Percentiles rank a stretch among this genome's conserved stretches.
Conservation (phyloP, 352 stramenopile species). For the Phytophthora lateralis region DNA sequence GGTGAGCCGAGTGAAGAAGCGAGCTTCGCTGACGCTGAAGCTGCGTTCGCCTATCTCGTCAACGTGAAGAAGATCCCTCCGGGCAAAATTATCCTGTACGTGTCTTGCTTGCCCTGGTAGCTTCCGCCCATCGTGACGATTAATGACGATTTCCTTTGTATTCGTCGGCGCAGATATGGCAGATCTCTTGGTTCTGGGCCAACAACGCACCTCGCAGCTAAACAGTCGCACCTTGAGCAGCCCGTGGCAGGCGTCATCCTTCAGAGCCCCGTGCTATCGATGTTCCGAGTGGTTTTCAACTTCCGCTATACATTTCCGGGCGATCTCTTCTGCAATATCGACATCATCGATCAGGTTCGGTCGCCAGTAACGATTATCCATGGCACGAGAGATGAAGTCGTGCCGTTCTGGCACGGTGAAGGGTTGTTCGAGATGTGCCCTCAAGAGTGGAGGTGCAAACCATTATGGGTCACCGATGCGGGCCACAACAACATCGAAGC, state of each 20-base stretch:
- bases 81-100: slow-evolving; percentile 95
- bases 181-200: slow-evolving; percentile 93
- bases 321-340: slow-evolving; percentile 98
- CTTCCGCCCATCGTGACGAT: background rate
- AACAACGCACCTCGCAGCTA: slow-evolving; percentile 96
- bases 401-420: slow-evolving; percentile 98
- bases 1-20: slow-evolving; percentile 92
- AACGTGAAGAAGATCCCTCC: slow-evolving; percentile 91
- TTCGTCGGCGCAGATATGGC: slow-evolving; percentile 66
- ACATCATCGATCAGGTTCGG: slow-evolving; percentile 88
- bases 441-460: slow-evolving; percentile 95
- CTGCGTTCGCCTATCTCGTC: slow-evolving; percentile 95
- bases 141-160: slow-evolving; percentile 1
- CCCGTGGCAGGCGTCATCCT: slow-evolving; percentile 96
- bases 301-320: slow-evolving; percentile 97
- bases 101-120: slow-evolving; percentile 7
- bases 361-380: slow-evolving; percentile 98
- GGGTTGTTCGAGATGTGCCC: slow-evolving; percentile 92
- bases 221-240: slow-evolving; percentile 89
- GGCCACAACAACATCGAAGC: slow-evolving; percentile 99
- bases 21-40: slow-evolving; percentile 96
- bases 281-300: slow-evolving; percentile 98
- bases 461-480: slow-evolving; percentile 97
- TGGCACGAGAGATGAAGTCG: slow-evolving; percentile 98
- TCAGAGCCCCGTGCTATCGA: slow-evolving; percentile 95